Conservation (phyloP, 176 grass and related monocot species). For the Zea luxurians region DNA sequence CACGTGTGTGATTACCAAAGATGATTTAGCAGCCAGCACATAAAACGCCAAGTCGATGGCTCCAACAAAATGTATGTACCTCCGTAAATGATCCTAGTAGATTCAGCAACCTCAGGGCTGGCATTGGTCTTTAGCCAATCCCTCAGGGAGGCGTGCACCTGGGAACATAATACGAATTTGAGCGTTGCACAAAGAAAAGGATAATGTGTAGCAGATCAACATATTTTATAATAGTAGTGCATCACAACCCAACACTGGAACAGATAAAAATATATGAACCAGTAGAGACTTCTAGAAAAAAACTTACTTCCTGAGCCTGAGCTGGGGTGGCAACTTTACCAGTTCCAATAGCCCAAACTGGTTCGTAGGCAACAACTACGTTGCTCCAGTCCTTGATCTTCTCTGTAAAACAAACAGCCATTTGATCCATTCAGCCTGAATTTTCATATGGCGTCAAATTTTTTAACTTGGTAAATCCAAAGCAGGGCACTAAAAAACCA, state of each 20-base stretch:
- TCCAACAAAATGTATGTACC: conserved; percentile 50
- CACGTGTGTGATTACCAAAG: background rate
- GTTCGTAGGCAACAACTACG: conserved; percentile 90
- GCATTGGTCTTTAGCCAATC: conserved; percentile 78
- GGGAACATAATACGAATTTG: conserved; percentile 11
- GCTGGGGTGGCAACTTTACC: conserved; percentile 90
- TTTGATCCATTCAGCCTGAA: conserved; percentile 3
- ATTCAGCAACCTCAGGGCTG: conserved; percentile 75
- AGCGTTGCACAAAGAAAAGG: conserved; percentile 1
- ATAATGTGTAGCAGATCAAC: background rate
- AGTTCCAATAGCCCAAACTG: conserved; percentile 99
- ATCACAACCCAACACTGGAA: background rate
- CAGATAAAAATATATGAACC: background rate
- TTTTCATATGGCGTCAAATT: background rate
- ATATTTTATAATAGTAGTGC: background rate
- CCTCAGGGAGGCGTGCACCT: conserved; percentile 76
- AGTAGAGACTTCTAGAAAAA: background rate
- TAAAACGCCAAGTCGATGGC: background rate
- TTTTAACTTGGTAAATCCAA: background rate
- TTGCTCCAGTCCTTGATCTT: conserved; percentile 81
- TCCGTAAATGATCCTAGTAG: conserved; percentile 83
- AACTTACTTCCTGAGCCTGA: conserved; percentile 95
- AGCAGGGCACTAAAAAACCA: background rate
- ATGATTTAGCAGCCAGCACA: background rate
- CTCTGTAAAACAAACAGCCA: conserved; percentile 51